Base-by-base conservation (phyloP, 805 yeast genomes). In the Starmera quercuum region DNA sequence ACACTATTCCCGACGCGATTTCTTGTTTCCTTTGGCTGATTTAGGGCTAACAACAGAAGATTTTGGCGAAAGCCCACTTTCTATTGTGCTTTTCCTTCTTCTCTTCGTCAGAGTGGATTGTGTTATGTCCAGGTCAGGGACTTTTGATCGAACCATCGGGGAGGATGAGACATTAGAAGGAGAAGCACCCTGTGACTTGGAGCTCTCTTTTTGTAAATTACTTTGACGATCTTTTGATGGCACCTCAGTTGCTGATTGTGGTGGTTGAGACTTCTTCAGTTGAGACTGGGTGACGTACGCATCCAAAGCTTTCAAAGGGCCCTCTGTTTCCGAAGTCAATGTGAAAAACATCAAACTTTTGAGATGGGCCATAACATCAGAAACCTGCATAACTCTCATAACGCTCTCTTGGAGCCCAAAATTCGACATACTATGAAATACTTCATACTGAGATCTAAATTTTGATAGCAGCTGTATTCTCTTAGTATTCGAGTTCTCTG, bases 311-410 rank as follows among this genome's bases (percentile, higher is more conserved):
- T 67, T 70, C 27, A 74, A 39, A 0, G 87, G 84, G 22, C 78
- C 71, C 6, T 54, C 54, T 4, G 71, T 63, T 18, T 72, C 64
- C 21, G 62, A 61, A 6, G 66, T 56, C 36, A 63, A 59, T 8
- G 83, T 69, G 44, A 66, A 74, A 9, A 66, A 61, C 75, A 83
- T 76, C 35, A 86, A 58, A 6, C 82, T 76, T 35, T 72, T 69
- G 41, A 85, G 64, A 40, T 75, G 73, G 1, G 86, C 67, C 85
- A 86, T 81, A 8, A 80, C 79, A 54, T 84, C 92, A 27, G 86
- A 71, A 5, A 83, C 73, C 53, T 83, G 90, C 59, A 85, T 57
- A 16, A 78, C 66, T 38, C 90, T 61, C 74, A 83, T 71, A 6
- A 83, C 76, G 26, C 69, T 68, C 33, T 72, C 77, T 35, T 75